A percentile compares a stretch with the other conserved stretches of the same genome.
Conservation (phyloP, 2,329 filamentous ascomycete genomes). For the Cladosporium sp. region DNA sequence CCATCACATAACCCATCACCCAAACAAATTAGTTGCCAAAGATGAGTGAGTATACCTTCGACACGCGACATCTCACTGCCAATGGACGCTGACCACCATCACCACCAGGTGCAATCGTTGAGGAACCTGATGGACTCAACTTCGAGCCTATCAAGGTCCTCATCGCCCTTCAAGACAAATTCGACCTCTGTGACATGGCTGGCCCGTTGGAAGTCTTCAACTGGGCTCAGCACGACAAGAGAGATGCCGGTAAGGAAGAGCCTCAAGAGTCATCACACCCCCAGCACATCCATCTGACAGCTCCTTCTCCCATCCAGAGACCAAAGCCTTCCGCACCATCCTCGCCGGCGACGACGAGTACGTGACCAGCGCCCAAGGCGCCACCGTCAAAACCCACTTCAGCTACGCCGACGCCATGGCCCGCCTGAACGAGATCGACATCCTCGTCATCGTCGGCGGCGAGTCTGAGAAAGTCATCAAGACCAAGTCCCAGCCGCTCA, state of each 20-base stretch:
- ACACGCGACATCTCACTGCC: not conserved
- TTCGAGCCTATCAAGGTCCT: slow-evolving; percentile 59
- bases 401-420: slow-evolving; percentile 77
- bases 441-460: slow-evolving; percentile 77
- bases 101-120: slow-evolving; percentile 45
- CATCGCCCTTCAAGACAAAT: slow-evolving; percentile 58
- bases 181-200: slow-evolving; percentile 60
- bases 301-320: slow-evolving; percentile 39
- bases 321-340: slow-evolving; percentile 57
- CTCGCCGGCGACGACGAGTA: slow-evolving; percentile 51
- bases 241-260: slow-evolving; percentile 50
- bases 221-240: slow-evolving; percentile 56
- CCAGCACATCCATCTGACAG: slow-evolving; percentile 3
- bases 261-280: not conserved
- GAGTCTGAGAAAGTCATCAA: slow-evolving; percentile 65
- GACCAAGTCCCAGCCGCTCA: slow-evolving; percentile 66
- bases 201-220: slow-evolving; percentile 62
- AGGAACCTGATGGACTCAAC: slow-evolving; percentile 42
- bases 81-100: not conserved
- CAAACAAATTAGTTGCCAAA: slow-evolving; percentile 21
- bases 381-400: slow-evolving; percentile 72
- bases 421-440: slow-evolving; percentile 72
- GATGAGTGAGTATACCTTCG: slow-evolving; percentile 14
- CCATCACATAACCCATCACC: slow-evolving; percentile 10
- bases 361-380: slow-evolving; percentile 62